Evolutionary conservation across 305 asterid genomes (phyloP).

Genomic region (Solanum hybrid): DNA sequence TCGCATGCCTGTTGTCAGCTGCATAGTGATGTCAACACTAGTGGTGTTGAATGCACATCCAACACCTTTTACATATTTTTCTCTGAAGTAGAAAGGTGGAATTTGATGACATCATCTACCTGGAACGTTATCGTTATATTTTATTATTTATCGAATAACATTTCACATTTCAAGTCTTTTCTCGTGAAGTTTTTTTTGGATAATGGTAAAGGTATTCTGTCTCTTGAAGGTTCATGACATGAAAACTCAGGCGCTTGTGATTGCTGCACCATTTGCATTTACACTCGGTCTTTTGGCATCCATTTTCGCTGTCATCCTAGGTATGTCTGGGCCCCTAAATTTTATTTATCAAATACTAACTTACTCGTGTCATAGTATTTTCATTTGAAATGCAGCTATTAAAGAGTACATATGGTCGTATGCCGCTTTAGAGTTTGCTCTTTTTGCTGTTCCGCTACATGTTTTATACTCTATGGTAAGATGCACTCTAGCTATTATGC

Average conservation of each 20-base stretch:
- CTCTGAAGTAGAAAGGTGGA: neutral
- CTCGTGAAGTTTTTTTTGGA: neutral
- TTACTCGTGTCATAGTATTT: neutral
- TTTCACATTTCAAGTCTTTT: neutral
- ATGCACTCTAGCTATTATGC: neutral
- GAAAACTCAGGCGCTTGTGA: conserved; percentile 50
- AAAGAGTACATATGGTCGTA: conserved; percentile 71
- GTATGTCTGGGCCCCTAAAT: conserved; percentile 23
- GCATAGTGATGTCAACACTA: neutral
- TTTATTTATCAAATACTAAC: neutral
- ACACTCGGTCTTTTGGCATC: conserved; percentile 68
- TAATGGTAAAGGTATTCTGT: neutral
- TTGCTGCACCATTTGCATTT: conserved; percentile 84
- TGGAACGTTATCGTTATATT: neutral
- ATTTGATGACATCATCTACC: neutral
- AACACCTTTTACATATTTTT: neutral
- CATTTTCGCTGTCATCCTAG: conserved; percentile 53
- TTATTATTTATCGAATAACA: neutral
- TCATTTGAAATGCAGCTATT: conserved; percentile 48
- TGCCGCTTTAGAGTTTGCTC: conserved; percentile 75
- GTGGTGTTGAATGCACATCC: neutral
- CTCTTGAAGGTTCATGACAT: conserved; percentile 47
- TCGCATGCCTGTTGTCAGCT: neutral
- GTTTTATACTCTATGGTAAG: conserved; percentile 61
- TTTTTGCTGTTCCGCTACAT: conserved; percentile 56